Conservation (phyloP, 2,329 filamentous ascomycete genomes). For the Penicillium occitanis region DNA sequence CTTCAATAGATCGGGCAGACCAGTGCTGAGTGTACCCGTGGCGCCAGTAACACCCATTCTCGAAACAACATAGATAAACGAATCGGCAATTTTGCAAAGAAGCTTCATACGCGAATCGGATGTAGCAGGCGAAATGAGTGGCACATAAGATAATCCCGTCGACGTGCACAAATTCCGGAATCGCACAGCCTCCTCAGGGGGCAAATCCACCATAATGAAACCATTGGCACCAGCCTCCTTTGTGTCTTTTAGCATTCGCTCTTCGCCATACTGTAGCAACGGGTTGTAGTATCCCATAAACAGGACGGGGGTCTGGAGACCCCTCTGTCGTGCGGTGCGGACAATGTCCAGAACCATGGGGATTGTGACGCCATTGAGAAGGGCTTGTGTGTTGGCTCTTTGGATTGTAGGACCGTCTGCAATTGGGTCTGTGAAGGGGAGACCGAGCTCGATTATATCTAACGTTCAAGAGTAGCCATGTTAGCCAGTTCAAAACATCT, state of each 20-base stretch:
- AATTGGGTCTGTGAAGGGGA: conserved; percentile 97
- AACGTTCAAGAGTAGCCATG: conserved; percentile 21
- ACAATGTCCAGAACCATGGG: conserved; percentile 78
- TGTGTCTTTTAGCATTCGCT: conserved; percentile 80
- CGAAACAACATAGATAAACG: conserved; percentile 98
- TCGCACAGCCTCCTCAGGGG: conserved; percentile 89
- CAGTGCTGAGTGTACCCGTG: conserved; percentile 74
- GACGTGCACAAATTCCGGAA: conserved; percentile 82
- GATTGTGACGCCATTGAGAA: conserved; percentile 85
- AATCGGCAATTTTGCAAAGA: conserved; percentile 94
- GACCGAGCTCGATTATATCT: conserved; percentile 94
- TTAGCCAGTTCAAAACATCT: conserved; percentile 5
- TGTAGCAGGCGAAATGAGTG: conserved; percentile 91
- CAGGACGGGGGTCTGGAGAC: conserved; percentile 77
- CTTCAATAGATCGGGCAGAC: conserved; percentile 75
- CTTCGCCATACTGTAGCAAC: conserved; percentile 89
- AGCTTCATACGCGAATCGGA: conserved; percentile 92
- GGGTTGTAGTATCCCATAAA: conserved; percentile 99
- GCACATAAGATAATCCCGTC: conserved; percentile 86
- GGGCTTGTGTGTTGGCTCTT: conserved; percentile 85
- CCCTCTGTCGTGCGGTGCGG: conserved; percentile 71
- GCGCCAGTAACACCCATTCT: conserved; percentile 96
- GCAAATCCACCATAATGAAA: conserved; percentile 94
- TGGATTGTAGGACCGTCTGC: conserved; percentile 97
- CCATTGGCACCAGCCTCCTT: conserved; percentile 84